A percentile compares a stretch with the other conserved stretches of the same genome.
Evolutionary conservation across 2,329 filamentous ascomycete species (phyloP).

Genomic region (Nothomitra cinnamomea): DNA sequence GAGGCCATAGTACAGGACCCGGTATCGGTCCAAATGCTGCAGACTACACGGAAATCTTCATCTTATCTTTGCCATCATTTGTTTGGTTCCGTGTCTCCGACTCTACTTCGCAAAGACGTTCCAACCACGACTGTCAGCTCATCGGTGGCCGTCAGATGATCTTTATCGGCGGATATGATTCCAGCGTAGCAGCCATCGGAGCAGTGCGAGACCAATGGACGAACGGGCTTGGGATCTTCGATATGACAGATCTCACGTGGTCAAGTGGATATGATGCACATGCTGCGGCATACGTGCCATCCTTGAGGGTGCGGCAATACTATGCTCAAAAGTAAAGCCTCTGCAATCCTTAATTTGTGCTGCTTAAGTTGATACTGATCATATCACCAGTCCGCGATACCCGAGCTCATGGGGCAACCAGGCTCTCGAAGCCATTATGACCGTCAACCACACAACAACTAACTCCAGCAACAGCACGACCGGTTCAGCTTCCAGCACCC

Average conservation of each 20-base stretch:
- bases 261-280: slow-evolving; percentile 19
- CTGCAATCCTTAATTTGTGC: not conserved
- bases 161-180: slow-evolving; percentile 21
- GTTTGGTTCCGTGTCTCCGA: slow-evolving; percentile 19
- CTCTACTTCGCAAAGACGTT: slow-evolving; percentile 13
- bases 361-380: not conserved
- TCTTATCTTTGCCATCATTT: slow-evolving; percentile 25
- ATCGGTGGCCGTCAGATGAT: slow-evolving; percentile 25
- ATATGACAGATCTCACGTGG: slow-evolving; percentile 24
- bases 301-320: slow-evolving; percentile 19
- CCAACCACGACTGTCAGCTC: slow-evolving; percentile 21
- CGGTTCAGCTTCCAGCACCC: not conserved
- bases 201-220: slow-evolving; percentile 19
- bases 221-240: slow-evolving; percentile 24
- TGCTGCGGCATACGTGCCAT: slow-evolving; percentile 20
- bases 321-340: slow-evolving; percentile 13
- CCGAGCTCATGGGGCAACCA: not conserved
- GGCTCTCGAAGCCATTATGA: not conserved
- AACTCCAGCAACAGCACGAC: not conserved
- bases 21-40: slow-evolving; percentile 7
- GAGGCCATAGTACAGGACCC: not conserved
- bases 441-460: not conserved
- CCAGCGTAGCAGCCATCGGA: slow-evolving; percentile 13
- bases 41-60: slow-evolving; percentile 16
- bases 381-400: not conserved